Evolutionary conservation across 192 early-diverging fungal species (phyloP).

Genomic region (Gigaspora rosea): DNA sequence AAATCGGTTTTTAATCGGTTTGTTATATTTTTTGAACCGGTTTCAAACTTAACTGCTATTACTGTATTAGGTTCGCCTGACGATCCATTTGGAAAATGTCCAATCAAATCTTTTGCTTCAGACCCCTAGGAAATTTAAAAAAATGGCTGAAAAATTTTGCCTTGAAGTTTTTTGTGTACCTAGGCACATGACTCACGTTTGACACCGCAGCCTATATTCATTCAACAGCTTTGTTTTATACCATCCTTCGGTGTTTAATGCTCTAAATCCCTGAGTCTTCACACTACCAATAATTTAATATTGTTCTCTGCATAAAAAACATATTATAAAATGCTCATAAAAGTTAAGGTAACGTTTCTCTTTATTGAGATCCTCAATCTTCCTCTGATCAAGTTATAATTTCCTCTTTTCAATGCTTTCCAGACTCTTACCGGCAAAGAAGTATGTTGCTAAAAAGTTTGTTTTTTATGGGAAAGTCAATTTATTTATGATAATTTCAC

Average conservation of each 20-base stretch:
- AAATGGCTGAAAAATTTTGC: too few species aligned
- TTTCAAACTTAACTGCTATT: too few species aligned
- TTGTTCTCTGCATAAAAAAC: neutral
- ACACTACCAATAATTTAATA: neutral
- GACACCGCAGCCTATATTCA: too few species aligned
- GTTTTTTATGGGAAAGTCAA: neutral
- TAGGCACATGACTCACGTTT: too few species aligned
- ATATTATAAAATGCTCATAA: conserved; percentile 63
- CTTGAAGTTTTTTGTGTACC: too few species aligned
- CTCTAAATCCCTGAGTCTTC: neutral
- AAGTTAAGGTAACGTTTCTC: conserved; percentile 66
- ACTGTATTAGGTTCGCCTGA: too few species aligned
- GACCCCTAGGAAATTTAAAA: too few species aligned
- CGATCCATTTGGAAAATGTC: too few species aligned
- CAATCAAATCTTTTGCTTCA: too few species aligned
- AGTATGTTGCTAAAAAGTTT: conserved; percentile 49
- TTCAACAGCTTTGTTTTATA: neutral
- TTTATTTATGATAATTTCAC: neutral
- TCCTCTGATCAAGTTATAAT: neutral
- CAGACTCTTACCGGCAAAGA: conserved; percentile 90
- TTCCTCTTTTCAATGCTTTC: neutral
- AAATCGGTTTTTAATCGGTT: too few species aligned
- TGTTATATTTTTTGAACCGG: too few species aligned
- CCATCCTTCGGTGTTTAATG: neutral
- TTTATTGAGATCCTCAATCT: neutral